These are phyloP conservation scores for Vicia faba DNA, from an alignment of 306 rosid species.

Conservation along the genomic window DNA sequence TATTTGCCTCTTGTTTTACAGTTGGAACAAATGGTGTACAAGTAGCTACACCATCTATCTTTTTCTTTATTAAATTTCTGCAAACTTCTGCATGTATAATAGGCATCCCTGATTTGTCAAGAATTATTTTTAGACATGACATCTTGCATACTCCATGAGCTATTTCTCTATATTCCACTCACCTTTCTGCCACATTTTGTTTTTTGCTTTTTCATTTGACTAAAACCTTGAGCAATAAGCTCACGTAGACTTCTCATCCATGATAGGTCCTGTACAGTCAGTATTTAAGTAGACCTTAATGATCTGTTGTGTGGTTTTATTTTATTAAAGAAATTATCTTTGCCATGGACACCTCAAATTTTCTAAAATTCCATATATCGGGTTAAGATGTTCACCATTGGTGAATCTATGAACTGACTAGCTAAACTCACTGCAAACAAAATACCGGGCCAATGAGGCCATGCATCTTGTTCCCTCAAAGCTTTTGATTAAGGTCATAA, in stretches of 20 bases:
- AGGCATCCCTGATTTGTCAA: too few relatives aligned
- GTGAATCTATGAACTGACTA: background rate
- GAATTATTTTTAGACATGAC: background rate
- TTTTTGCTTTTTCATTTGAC: background rate
- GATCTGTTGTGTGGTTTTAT: background rate
- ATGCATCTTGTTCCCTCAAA: background rate
- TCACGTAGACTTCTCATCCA: background rate
- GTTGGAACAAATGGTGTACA: too few relatives aligned
- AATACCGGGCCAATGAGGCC: background rate
- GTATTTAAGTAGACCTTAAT: background rate
- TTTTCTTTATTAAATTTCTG: too few relatives aligned
- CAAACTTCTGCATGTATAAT: too few relatives aligned
- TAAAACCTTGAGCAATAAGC: background rate
- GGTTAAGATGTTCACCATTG: background rate
- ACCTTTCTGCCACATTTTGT: background rate
- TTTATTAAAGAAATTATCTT: background rate
- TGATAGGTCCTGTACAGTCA: background rate
- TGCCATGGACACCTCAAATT: too few relatives aligned
- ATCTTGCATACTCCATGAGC: background rate
- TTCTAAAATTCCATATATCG: background rate
- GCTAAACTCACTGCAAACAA: background rate
- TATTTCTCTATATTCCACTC: background rate
- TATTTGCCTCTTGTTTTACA: too few relatives aligned
- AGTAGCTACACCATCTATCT: too few relatives aligned
- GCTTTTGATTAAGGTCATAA: too few relatives aligned